These are phyloP conservation scores for Ascochyta lentis DNA, from an alignment of 2,329 filamentous ascomycete genomes.

Conservation along the genomic window DNA sequence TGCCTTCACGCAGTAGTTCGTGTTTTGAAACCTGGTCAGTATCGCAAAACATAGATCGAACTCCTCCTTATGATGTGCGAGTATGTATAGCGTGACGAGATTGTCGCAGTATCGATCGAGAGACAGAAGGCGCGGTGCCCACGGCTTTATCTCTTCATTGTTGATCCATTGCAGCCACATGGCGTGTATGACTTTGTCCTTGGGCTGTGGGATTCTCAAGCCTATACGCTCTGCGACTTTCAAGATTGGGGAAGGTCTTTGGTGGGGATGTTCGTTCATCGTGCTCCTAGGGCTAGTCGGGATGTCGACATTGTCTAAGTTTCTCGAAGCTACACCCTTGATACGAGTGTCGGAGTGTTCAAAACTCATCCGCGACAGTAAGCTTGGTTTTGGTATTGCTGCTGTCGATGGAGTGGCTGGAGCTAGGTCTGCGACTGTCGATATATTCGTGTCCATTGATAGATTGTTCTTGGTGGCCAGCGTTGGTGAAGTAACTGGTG, in stretches of 20 bases:
- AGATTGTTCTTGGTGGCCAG: not conserved
- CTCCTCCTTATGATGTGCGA: slow-evolving; percentile 6
- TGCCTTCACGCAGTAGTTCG: slow-evolving; percentile 7
- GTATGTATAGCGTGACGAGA: slow-evolving; percentile 23
- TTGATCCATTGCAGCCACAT: slow-evolving; percentile 5
- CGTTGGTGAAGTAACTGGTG: not conserved
- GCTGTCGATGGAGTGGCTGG: not conserved
- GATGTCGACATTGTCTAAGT: not conserved
- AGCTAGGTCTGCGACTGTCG: not conserved
- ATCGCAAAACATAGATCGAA: slow-evolving; percentile 13
- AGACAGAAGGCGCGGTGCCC: not conserved
- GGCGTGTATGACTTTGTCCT: not conserved
- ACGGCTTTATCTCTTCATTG: not conserved
- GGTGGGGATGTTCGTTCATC: too few species aligned
- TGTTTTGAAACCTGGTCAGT: slow-evolving; percentile 23
- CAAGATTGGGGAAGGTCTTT: not conserved
- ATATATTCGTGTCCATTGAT: not conserved
- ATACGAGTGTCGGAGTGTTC: not conserved
- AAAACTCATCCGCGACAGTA: not conserved
- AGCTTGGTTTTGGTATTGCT: not conserved
- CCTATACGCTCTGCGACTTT: not conserved
- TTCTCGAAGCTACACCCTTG: not conserved
- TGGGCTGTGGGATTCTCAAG: not conserved
- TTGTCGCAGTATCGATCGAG: slow-evolving; percentile 24
- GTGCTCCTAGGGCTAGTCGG: not conserved